Base-by-base conservation (phyloP, 2,329 filamentous ascomycete genomes). In the Calycina marina region DNA sequence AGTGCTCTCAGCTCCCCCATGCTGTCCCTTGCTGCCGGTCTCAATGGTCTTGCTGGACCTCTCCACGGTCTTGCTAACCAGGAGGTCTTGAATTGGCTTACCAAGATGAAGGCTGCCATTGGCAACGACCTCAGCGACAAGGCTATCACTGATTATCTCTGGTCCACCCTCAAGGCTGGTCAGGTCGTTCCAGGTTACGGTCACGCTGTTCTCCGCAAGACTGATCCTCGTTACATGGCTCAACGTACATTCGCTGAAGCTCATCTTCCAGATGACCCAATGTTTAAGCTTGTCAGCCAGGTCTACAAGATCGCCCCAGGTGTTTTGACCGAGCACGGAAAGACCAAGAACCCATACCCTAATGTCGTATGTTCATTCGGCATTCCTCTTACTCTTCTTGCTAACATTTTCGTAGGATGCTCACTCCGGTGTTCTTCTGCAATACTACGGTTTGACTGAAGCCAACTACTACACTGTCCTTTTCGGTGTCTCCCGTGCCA, bases 231-330 rank as follows among this genome's bases (percentile, higher is more conserved):
- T 58, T 98, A 98, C 74, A 84, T 83, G 57, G 92, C 86, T 48
- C 90, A 98, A 75, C 86, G 90, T 68, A 79, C 86, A 60, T 98
- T 98, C 52, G 90, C 88, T 28, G 49, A 52, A 52, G 72, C 82
- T 68, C 83, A 94, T 60, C 77, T 94, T 59, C 83, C 88, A 56
- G 72, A 93, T 55, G 90, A 96, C 72, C 86, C 88, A 54, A 92
- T 98, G 86, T 98, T 94, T 83, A 85, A 98, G 76, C 82, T 98
- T 50, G 90, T 98, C 67, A 92, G 82, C 73, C 90, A 98, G 70
- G 90, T 98, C 51, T 98, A 96, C 82, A 98, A 98, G 83, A 96
- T 98, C 53, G 90, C 90, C 45, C 90, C 90, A 45, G 81, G 79
- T 55, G 90, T 98, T 53, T 72, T 98, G 59, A 98, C 90, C 47